Evolutionary conservation across 2,329 filamentous ascomycete genomes (phyloP).

Genomic region (Apiospora saccharicola): DNA sequence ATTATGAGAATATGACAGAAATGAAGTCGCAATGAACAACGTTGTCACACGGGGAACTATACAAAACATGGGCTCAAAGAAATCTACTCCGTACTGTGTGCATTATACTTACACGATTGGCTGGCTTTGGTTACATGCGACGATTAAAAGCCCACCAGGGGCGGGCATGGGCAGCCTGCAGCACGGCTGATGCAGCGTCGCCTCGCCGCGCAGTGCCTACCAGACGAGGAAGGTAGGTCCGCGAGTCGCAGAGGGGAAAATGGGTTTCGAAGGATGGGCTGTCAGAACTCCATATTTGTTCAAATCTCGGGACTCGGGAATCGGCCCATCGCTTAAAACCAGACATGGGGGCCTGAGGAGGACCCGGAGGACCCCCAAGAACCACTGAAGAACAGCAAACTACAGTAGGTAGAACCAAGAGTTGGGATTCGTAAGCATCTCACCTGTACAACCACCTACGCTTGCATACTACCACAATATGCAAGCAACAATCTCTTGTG

Average conservation of each 20-base stretch:
- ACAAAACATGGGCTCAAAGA: neutral
- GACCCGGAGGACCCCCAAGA: neutral
- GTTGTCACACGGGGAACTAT: neutral
- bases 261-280: constrained; percentile 9
- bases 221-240: neutral
- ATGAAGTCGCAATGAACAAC: neutral
- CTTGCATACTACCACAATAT: neutral
- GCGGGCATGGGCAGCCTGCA: neutral
- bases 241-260: neutral
- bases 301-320: constrained; percentile 17
- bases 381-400: neutral
- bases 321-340: neutral
- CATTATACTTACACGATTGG: neutral
- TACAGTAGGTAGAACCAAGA: neutral
- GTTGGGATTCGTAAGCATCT: neutral
- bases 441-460: neutral
- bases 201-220: neutral
- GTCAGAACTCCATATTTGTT: neutral
- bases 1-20: neutral
- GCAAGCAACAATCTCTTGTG: neutral
- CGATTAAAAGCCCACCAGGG: constrained; percentile 5
- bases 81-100: constrained; percentile 14
- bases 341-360: constrained; percentile 1
- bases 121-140: neutral
- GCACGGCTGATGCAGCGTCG: neutral